Evolutionary conservation across 306 rosid genomes (phyloP), one percentile per base, ranked within the genome.

Genomic region (Vigna angularis): DNA sequence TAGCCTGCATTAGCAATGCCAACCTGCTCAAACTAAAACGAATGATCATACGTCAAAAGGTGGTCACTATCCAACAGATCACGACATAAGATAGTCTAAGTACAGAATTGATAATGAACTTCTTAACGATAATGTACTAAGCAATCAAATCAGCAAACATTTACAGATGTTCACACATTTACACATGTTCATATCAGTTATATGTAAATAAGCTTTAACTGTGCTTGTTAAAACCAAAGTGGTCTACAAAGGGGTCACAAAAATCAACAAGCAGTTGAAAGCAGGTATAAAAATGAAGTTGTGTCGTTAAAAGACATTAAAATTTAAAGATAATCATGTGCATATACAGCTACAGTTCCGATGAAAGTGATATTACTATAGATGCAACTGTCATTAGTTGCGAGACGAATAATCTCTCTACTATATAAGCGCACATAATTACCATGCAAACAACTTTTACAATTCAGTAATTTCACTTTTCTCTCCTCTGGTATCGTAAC

Each of bases 1-100:
- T 81, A 66, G 63, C 84, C 82, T 66, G 70, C 6, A 69, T 83
- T 80, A 51, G 84, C 68, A 9, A 78, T n/a, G 55, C 78, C 84
- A 80, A 70, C 91, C 96, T 89, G 92, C 73, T 80, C 72, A 80
- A 83, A 64, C 84, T 83, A 61, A 66, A 83, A 64, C 51, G 26
- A 57, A 57, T n/a, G 16, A 40, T 66, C 62, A 64, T 9, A 48
- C 0, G 53, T 78, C 47, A 81, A 72, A 61, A 70, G 69, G 68
- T 22, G 44, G 40, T 57, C 44, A 20, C 63, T 14, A 56, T 56
- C 62, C 22, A 18, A n/a, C 66, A 52, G 44, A 45, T 1, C 28
- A 40, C 65, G 24, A 66, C 17, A 50, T 44, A 38, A 77, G 5
- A 49, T 51, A 76, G 58, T 75, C 32, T 6, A 32, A 66, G 44